Conservation (phyloP, 2,329 filamentous ascomycete species). For the Fusarium buxicola region DNA sequence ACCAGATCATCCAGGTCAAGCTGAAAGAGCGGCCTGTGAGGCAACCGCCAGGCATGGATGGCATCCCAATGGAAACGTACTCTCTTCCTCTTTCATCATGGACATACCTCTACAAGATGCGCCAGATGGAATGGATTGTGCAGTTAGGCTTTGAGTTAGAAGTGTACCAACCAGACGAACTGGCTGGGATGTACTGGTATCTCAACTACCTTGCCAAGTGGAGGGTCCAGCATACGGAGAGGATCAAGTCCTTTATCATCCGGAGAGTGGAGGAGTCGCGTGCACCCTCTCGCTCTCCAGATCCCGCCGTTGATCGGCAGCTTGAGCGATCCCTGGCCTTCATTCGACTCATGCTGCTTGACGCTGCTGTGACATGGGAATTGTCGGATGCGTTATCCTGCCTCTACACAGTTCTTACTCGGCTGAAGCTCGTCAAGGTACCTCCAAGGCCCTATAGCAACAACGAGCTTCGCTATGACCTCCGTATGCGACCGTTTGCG, state of each 20-base stretch:
- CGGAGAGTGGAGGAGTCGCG: constrained; percentile 51
- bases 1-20: constrained; percentile 72
- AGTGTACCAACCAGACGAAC: constrained; percentile 87
- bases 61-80: constrained; percentile 64
- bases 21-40: constrained; percentile 70
- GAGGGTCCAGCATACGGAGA: constrained; percentile 75
- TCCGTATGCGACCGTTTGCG: constrained; percentile 88
- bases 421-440: constrained; percentile 65
- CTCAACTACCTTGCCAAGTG: constrained; percentile 78
- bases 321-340: constrained; percentile 64
- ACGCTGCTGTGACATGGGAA: constrained; percentile 72
- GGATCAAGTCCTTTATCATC: constrained; percentile 75
- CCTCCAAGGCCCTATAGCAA: constrained; percentile 73
- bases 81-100: constrained; percentile 85
- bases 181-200: constrained; percentile 92
- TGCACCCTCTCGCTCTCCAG: constrained; percentile 13
- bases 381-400: constrained; percentile 66
- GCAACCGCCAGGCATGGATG: constrained; percentile 52
- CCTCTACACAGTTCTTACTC: constrained; percentile 74
- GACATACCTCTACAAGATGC: constrained; percentile 91
- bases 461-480: constrained; percentile 77
- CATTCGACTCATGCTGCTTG: constrained; percentile 70
- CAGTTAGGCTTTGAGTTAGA: constrained; percentile 95
- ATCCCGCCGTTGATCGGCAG: constrained; percentile 54
- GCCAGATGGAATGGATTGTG: constrained; percentile 85